Conservation (phyloP, 1,139 yeast genomes). For the Zhuliangozyma blackwelliae region DNA sequence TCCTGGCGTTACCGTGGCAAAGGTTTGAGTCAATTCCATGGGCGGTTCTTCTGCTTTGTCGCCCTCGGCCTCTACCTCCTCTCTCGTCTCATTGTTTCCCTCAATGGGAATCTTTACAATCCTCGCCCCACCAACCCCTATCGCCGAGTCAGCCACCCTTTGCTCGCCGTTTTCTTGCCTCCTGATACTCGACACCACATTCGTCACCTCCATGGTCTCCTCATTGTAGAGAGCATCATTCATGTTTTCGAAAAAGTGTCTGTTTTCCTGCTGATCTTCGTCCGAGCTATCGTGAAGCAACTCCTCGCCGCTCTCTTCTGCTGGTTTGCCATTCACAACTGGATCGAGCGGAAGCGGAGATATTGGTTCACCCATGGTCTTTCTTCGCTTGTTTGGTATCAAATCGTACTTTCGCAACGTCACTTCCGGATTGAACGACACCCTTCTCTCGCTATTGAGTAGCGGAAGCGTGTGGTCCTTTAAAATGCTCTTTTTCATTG, state of each 20-base stretch:
- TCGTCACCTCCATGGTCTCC: constrained; percentile 3
- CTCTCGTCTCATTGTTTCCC: no score
- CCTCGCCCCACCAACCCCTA: no score
- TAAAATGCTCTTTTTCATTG: constrained; percentile 21
- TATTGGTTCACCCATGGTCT: constrained; percentile 17
- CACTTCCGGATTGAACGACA: constrained; percentile 75
- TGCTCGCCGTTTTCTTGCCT: no score
- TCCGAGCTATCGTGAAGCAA: constrained; percentile 16
- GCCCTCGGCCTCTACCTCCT: background rate
- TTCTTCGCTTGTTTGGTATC: constrained; percentile 37
- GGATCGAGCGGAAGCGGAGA: constrained; percentile 1
- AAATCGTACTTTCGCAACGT: constrained; percentile 63
- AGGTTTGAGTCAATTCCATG: constrained; percentile 15
- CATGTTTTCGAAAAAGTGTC: background rate
- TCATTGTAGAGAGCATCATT: constrained; percentile 1
- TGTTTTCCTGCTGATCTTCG: constrained; percentile 8
- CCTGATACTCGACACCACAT: background rate
- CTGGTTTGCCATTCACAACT: background rate
- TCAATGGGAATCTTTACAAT: no score
- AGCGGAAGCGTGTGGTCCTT: constrained; percentile 24
- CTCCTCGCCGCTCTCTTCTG: constrained; percentile 11
- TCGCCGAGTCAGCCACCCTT: no score
- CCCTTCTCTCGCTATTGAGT: constrained; percentile 40
- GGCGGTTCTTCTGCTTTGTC: constrained; percentile 5
- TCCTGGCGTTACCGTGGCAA: constrained; percentile 2